Evolutionary conservation across 495 filamentous ascomycete species (phyloP), one percentile per base, ranked within the genome.

Genomic region (Tetracladium setigerum): DNA sequence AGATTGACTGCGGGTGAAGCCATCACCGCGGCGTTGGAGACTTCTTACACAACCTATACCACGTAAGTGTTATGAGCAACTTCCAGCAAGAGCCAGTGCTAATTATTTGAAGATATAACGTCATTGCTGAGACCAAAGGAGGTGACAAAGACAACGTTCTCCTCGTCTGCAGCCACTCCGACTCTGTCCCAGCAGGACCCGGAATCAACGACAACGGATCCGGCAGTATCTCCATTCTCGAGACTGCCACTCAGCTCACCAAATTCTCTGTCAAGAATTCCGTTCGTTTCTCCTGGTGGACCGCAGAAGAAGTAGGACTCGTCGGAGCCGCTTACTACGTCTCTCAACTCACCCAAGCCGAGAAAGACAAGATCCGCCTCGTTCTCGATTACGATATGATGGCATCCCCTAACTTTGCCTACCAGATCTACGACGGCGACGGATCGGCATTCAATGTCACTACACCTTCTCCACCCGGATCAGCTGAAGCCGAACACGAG

Each of bases 311-410:
- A 60, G 72, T 69, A 40, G 82, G 80, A 44, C 70, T 84, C 17
- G 58, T 86, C 15, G 84, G 84, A 33, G 75, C 77, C 24, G 67
- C 71, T 22, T 65, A 69, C 58, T 87, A 83, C 62, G 70, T 85
- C 53, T 62, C 70, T 17, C 56, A 59, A 17, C 68, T 76, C 44
- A 52, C 64, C 17, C 41, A 63, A 2, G 67, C 65, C n/a, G 77
- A 78, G 41, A 63, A 74, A 10, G 66, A 62, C 31, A 78, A 79
- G 55, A 74, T 87, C 50, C 61, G 72, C 1, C 72, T 84, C 3
- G 84, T 86, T 55, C 79, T 88, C 54, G 85, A 88, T 67, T 84
- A 84, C 54, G 84, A 88, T 63, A 88, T 87, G 84, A 83, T 86
- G 48, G 84, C 83, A 36, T 77, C 71, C 12, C 84, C 84, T 38